Conservation (phyloP, 306 rosid genomes). For the Pyrus communis region DNA sequence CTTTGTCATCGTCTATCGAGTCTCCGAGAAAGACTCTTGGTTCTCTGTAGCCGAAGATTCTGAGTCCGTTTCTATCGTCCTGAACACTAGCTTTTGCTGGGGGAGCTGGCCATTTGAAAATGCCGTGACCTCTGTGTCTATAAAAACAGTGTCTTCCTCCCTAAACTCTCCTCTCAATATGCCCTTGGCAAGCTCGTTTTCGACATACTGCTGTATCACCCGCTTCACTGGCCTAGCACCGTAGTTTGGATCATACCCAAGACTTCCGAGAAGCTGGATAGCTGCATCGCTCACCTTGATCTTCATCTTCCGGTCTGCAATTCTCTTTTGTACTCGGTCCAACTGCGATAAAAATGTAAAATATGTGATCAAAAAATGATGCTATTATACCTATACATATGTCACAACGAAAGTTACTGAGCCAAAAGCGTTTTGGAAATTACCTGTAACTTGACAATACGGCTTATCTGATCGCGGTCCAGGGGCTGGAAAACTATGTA, state of each 20-base stretch:
- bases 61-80: constrained; percentile 34
- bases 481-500: constrained; percentile 95
- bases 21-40: constrained; percentile 40
- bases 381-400: neutral
- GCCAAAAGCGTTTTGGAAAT: neutral
- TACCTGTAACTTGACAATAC: constrained; percentile 89
- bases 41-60: constrained; percentile 28
- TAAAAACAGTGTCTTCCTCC: constrained; percentile 62
- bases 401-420: neutral
- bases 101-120: constrained; percentile 78
- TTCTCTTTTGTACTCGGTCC: constrained; percentile 83
- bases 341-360: constrained; percentile 32
- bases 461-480: constrained; percentile 73
- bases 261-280: constrained; percentile 73
- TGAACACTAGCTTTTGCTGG: constrained; percentile 66
- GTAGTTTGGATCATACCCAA: constrained; percentile 89
- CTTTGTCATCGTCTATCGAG: constrained; percentile 17
- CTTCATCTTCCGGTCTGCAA: constrained; percentile 82
- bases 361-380: neutral
- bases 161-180: constrained; percentile 88
- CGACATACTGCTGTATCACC: constrained; percentile 87
- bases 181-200: constrained; percentile 90
- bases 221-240: constrained; percentile 98
- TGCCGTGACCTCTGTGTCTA: constrained; percentile 82
- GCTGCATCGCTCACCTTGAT: constrained; percentile 72